Percentiles rank a stretch among this genome's conserved stretches.
Conservation (phyloP, 1,284 basidiomycete species). For the Ustilago shanxiensis region DNA sequence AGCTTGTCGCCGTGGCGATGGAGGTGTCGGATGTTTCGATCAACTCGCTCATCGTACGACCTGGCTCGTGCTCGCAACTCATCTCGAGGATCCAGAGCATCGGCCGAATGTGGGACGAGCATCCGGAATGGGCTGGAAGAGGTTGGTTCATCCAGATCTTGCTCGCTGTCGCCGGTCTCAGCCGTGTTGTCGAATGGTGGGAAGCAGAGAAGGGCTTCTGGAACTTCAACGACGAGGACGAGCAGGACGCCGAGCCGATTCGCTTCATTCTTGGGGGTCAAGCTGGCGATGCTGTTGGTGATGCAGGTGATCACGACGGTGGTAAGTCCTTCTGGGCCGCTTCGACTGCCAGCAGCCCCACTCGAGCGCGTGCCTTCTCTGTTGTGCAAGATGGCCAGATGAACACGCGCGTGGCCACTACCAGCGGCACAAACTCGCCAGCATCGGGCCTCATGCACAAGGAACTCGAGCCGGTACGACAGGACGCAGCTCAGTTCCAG, state of each 20-base stretch:
- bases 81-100: conserved; percentile 91
- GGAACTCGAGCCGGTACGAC: conserved; percentile 16
- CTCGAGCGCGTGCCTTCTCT: conserved; percentile 34
- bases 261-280: conserved; percentile 55
- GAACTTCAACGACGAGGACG: conserved; percentile 95
- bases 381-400: conserved; percentile 15
- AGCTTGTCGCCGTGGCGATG: conserved; percentile 92
- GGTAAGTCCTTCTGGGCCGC: conserved; percentile 27
- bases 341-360: conserved; percentile 36
- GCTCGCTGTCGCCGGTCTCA: conserved; percentile 94
- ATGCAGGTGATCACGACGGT: conserved; percentile 20
- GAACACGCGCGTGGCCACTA: conserved; percentile 17
- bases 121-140: conserved; percentile 96
- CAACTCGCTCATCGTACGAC: conserved; percentile 83
- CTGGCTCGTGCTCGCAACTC: conserved; percentile 85
- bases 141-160: conserved; percentile 94
- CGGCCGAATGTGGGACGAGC: conserved; percentile 94
- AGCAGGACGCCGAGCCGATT: conserved; percentile 71
- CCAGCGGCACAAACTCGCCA: conserved; percentile 57
- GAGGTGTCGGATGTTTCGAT: conserved; percentile 92
- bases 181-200: conserved; percentile 99
- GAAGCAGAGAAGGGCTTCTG: conserved; percentile 99
- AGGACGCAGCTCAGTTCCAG: conserved; percentile 6
- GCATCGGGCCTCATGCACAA: conserved; percentile 37
- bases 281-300: conserved; percentile 21